Conservation (phyloP, 192 early-diverging fungal species). For the Gaertneriomyces semiglobifer region DNA sequence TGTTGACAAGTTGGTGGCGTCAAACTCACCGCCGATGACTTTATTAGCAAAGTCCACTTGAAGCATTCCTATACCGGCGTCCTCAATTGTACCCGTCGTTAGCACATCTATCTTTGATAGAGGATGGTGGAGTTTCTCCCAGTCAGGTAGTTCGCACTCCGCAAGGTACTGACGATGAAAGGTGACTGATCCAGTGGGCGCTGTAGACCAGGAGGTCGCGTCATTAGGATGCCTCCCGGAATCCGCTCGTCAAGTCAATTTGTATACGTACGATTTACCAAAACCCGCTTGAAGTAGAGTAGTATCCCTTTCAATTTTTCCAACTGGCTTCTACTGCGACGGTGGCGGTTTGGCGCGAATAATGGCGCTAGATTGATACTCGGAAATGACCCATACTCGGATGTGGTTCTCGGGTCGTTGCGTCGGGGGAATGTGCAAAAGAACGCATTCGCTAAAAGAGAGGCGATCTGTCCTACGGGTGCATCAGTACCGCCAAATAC, state of each 20-base stretch:
- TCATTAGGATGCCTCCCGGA: no score
- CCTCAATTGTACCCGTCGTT: conserved; percentile 43
- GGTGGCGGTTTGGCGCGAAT: conserved; percentile 11
- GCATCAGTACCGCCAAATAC: not conserved
- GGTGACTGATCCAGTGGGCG: conserved; percentile 27
- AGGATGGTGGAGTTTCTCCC: not conserved
- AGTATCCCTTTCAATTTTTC: conserved; percentile 40
- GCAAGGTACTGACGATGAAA: conserved; percentile 35
- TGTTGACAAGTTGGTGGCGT: not conserved
- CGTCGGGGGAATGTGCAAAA: conserved; percentile 43
- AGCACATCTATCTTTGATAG: conserved; percentile 17
- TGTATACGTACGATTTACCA: conserved; percentile 19
- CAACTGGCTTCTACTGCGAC: not conserved
- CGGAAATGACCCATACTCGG: conserved; percentile 34
- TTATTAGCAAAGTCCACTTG: conserved; percentile 53
- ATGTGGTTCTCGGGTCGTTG: conserved; percentile 14
- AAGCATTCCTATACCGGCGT: conserved; percentile 30
- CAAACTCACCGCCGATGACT: conserved; percentile 40
- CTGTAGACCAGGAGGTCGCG: conserved; percentile 5
- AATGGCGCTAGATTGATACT: conserved; percentile 34
- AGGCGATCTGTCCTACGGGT: conserved; percentile 27
- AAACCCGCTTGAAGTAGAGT: conserved; percentile 34
- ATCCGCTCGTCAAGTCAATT: no score
- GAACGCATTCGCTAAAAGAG: conserved; percentile 46
- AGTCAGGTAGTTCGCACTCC: conserved; percentile 27